Percentiles rank a stretch among this genome's conserved stretches.
Conservation (phyloP, 2,329 filamentous ascomycete species). For the Alternaria sp. region DNA sequence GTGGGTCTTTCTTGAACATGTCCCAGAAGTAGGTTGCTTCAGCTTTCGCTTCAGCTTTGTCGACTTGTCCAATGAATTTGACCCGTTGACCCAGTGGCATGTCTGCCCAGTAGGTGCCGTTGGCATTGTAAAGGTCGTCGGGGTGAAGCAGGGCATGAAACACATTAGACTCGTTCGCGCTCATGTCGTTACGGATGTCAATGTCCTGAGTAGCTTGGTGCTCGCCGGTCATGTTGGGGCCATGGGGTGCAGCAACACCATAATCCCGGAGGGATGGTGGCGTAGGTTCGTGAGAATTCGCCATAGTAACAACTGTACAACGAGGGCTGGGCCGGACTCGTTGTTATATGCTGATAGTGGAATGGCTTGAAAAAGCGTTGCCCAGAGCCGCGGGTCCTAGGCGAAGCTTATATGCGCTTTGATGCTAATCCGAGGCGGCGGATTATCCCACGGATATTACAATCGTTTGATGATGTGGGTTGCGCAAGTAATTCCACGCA, state of each 20-base stretch:
- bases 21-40: slow-evolving; percentile 74
- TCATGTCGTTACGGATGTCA: slow-evolving; percentile 59
- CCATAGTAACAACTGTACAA: slow-evolving; percentile 27
- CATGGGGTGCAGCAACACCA: slow-evolving; percentile 59
- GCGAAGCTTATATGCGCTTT: slow-evolving; percentile 24
- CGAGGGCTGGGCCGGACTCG: neutral
- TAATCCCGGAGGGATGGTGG: slow-evolving; percentile 55
- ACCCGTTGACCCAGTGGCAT: slow-evolving; percentile 74
- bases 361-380: neutral
- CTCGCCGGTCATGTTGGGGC: slow-evolving; percentile 56
- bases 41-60: slow-evolving; percentile 72
- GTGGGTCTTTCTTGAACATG: slow-evolving; percentile 87
- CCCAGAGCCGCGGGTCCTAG: slow-evolving; percentile 6
- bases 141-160: slow-evolving; percentile 86
- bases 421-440: neutral
- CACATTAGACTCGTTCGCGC: slow-evolving; percentile 65
- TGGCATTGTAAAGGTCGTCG: slow-evolving; percentile 83
- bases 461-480: slow-evolving; percentile 2
- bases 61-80: slow-evolving; percentile 78
- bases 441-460: slow-evolving; percentile 1
- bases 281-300: slow-evolving; percentile 32
- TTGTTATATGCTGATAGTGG: neutral
- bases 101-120: slow-evolving; percentile 94
- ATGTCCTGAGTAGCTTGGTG: slow-evolving; percentile 55
- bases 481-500: slow-evolving; percentile 17